Evolutionary conservation across 1,139 yeast species (phyloP), one percentile per base, ranked within the genome.

Genomic region (Protomyces pachydermus): DNA sequence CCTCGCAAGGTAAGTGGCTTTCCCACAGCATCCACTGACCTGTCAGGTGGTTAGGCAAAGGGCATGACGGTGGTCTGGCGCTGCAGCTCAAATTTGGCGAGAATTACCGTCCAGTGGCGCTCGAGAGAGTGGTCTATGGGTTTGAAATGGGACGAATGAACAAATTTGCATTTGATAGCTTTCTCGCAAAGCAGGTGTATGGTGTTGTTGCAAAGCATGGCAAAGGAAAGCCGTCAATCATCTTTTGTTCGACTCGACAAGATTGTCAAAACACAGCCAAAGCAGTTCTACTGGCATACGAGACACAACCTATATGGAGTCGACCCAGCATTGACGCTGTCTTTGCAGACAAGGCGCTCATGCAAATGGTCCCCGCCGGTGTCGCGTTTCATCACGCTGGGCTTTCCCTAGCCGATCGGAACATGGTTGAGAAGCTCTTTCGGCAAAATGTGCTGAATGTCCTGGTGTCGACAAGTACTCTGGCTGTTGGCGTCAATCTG

Each of bases 321-420:
- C 25, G 9, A 32, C 39, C 16, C 54, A 54, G 32, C 9, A 56
- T 56, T n/a, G 51, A 67, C 9, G 65, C 69, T 2, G n/a, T 56
- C 9, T 58, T 72, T 4, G 70, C 70, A 51, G 79, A 77, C 38
- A 73, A 70, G 58, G 80, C 77, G 3, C 67, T 79, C n/a, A 50
- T 54, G 1, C 67, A 60, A 1, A 51, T 76, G 18, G 72, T 71
- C 2, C 67, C 67, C 1, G 68, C 70, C 0, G 85, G 85, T 0
- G 74, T 83, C 28, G 84, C 82, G 0, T 82, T 75, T 66, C 87
- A 84, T 68, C 85, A 84, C 72, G 87, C 87, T 0, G 87, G 87
- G 0, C 72, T 84, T 53, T 72, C 79, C 2, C 68, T 72, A 54
- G 73, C 71, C 1, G 87, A 84, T 69, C 73, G 87, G 54, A 70